Evolutionary conservation across 768 basidiomycete genomes (phyloP).

Genomic region (Calocera viscosa): DNA sequence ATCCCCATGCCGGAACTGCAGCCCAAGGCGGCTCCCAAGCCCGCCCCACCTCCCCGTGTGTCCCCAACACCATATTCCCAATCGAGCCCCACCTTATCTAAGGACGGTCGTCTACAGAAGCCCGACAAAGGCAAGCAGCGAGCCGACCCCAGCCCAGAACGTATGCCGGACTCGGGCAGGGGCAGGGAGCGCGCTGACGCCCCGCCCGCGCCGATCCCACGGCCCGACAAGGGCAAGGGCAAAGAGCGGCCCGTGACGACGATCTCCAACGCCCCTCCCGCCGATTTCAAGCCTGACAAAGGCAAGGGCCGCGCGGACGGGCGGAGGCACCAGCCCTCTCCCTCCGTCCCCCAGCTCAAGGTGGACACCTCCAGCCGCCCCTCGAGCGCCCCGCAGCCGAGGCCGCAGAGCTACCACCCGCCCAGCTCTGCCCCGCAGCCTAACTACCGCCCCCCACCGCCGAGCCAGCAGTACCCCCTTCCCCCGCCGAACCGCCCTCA

Average conservation of each 20-base stretch:
- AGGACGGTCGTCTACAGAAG: neutral
- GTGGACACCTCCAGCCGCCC: neutral
- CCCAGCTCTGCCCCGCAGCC: neutral
- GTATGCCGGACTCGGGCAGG: neutral
- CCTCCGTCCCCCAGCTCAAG: neutral
- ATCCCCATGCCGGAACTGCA: constrained; percentile 75
- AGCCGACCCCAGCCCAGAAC: neutral
- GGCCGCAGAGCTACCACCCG: neutral
- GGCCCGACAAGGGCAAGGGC: neutral
- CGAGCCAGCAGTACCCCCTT: neutral
- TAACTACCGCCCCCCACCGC: neutral
- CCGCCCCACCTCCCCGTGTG: neutral
- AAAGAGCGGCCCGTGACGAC: neutral
- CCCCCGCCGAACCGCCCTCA: neutral
- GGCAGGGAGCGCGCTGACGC: neutral
- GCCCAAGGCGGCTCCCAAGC: constrained; percentile 27
- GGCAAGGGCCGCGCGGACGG: neutral
- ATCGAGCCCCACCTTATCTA: neutral
- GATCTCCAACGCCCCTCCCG: neutral
- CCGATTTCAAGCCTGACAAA: neutral
- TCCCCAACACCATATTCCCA: neutral
- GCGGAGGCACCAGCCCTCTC: neutral
- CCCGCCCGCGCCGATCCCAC: too few species aligned
- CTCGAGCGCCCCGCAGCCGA: neutral
- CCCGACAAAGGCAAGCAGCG: neutral